Percentiles rank a stretch among this genome's conserved stretches.
These are phyloP conservation scores for Penicillium sp. DNA, from an alignment of 2,329 filamentous ascomycete species.

Conservation along the genomic window DNA sequence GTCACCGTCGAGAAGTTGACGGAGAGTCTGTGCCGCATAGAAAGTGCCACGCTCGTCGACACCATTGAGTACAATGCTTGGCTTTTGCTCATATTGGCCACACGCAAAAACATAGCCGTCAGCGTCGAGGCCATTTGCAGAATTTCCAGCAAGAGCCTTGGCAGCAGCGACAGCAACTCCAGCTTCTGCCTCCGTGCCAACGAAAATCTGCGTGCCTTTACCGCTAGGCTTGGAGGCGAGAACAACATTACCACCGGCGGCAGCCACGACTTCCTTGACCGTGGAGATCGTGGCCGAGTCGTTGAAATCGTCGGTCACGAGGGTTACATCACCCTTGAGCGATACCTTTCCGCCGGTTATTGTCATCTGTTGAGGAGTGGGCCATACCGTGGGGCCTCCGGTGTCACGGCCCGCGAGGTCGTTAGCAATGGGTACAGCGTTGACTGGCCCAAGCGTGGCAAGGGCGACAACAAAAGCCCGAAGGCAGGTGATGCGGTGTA, in stretches of 20 bases:
- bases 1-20: not conserved
- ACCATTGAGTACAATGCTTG: conserved; percentile 1
- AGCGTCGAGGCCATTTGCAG: not conserved
- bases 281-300: not conserved
- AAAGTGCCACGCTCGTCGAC: not conserved
- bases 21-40: not conserved
- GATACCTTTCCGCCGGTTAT: not conserved
- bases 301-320: not conserved
- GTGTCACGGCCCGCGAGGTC: not conserved
- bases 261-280: not conserved
- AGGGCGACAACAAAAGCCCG: not conserved
- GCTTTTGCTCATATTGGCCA: not conserved
- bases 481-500: not conserved
- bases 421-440: not conserved
- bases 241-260: not conserved
- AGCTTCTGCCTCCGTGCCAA: not conserved
- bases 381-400: not conserved
- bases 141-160: not conserved
- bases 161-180: not conserved
- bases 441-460: not conserved
- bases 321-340: not conserved
- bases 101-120: not conserved
- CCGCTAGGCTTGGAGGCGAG: not conserved
- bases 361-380: not conserved
- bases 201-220: not conserved